Base-by-base conservation (phyloP, 108 stramenopile species). In the Epithemia pelagica region DNA sequence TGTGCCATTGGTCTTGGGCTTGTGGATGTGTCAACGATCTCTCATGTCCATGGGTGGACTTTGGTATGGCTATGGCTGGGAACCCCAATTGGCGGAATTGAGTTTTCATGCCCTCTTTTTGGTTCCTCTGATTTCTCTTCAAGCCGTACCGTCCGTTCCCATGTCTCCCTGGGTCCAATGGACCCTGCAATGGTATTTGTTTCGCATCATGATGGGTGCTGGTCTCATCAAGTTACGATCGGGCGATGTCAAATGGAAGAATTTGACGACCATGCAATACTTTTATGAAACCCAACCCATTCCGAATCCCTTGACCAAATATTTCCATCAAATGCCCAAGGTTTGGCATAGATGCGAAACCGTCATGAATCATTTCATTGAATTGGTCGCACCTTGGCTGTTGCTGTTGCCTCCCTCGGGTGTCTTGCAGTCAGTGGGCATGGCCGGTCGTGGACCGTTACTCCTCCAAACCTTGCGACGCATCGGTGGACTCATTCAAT, bases 251-350 rank as follows among this genome's bases (percentile, higher is more conserved):
- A 82, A 87, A 56, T 87, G 86, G 86, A 81, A 79, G 37, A 62
- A 87, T 28, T 69, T 83, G 69, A 82, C 76, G 0, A 67, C 85
- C 25, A 87, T 87, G 85, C 31, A 87, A 46, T 80, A 82, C 30
- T 83, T 83, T 69, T 87, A 87, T 61, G 82, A 87, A 70, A 87
- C 85, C 23, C 85, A 83, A 68, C 85, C 85, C 15, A 76, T 83
- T 1, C 85, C 85, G 1, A 87, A 83, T 75, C 80, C 81, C 1
- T 75, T 87, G 62, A 67, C 80, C 1, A 58, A 62, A 58, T 80
- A 82, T 63, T 76, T 87, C 66, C 85, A 87, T 74, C 69, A 68
- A 37, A 74, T 73, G 71, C 85, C 85, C 1, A 71, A 69, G 32
- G 7, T 24, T 22, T 87, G 82, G 82, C 85, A 87, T 64, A 75